Evolutionary conservation across 345 rosid species (phyloP).

Genomic region (Punica granatum): DNA sequence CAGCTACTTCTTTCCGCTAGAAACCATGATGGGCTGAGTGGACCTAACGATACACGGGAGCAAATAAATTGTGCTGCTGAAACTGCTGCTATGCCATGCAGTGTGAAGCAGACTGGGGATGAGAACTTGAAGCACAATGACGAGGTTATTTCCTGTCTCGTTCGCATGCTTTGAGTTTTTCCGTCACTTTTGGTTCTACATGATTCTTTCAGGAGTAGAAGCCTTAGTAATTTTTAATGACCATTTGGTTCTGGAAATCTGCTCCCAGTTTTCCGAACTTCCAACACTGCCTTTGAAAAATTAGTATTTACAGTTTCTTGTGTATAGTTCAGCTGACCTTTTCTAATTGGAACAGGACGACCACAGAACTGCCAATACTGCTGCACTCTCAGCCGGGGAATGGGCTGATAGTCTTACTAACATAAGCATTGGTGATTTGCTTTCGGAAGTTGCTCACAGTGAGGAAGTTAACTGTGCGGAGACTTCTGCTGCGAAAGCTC

Average conservation of each 20-base stretch:
- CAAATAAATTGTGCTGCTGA: slow-evolving; percentile 12
- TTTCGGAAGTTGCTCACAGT: slow-evolving; percentile 57
- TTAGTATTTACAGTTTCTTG: neutral
- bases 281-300: too few species aligned
- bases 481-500: slow-evolving; percentile 29
- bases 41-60: slow-evolving; percentile 13
- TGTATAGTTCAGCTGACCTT: neutral
- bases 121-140: slow-evolving; percentile 27
- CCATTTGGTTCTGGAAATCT: neutral
- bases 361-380: slow-evolving; percentile 24
- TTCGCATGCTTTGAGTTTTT: slow-evolving; percentile 1
- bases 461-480: slow-evolving; percentile 31
- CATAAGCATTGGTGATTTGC: slow-evolving; percentile 85
- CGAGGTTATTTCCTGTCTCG: slow-evolving; percentile 23
- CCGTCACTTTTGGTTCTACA: neutral
- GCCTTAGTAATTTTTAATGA: neutral
- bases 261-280: neutral
- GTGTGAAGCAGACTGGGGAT: slow-evolving; percentile 21
- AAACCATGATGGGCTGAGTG: slow-evolving; percentile 16
- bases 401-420: slow-evolving; percentile 98
- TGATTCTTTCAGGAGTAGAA: neutral
- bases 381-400: slow-evolving; percentile 59
- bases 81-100: slow-evolving; percentile 20
- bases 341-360: slow-evolving; percentile 30
- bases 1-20: slow-evolving; percentile 24